Conservation (phyloP, 2,329 filamentous ascomycete genomes). For the Calonectria pauciramosa region DNA sequence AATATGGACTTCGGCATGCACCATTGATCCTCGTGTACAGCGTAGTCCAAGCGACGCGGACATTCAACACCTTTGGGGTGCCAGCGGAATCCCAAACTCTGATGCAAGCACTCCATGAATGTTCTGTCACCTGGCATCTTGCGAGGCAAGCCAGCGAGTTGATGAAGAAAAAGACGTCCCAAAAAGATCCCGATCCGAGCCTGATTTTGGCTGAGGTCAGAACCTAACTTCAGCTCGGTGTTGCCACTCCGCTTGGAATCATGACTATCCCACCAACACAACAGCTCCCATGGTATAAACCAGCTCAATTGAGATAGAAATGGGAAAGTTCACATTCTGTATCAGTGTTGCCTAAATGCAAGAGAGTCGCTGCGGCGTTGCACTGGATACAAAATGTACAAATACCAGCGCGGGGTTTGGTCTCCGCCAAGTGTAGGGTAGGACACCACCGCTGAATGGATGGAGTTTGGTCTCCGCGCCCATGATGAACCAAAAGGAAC, state of each 20-base stretch:
- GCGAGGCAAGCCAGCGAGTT: slow-evolving; percentile 1
- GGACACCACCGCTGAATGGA: not conserved
- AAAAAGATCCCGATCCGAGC: not conserved
- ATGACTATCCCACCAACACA: no score
- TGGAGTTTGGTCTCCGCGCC: slow-evolving; percentile 6
- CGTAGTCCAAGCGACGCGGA: slow-evolving; percentile 38
- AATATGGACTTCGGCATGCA: slow-evolving; percentile 38
- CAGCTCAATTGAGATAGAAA: not conserved
- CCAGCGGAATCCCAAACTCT: slow-evolving; percentile 17
- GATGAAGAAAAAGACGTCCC: not conserved
- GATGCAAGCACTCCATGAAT: slow-evolving; percentile 25
- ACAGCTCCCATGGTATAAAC: no score
- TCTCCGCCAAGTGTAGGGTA: not conserved
- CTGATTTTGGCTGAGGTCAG: not conserved
- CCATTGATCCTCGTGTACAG: slow-evolving; percentile 43
- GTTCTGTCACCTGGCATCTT: slow-evolving; percentile 23
- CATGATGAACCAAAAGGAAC: not conserved
- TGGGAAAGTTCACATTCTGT: not conserved
- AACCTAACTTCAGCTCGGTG: not conserved
- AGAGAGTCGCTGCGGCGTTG: not conserved
- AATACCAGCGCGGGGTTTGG: not conserved
- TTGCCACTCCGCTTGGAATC: not conserved
- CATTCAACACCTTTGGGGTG: slow-evolving; percentile 11
- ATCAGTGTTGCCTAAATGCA: not conserved
- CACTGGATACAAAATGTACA: not conserved